Conservation (phyloP, 176 grass and related monocot species). For the Carex cristatella region DNA sequence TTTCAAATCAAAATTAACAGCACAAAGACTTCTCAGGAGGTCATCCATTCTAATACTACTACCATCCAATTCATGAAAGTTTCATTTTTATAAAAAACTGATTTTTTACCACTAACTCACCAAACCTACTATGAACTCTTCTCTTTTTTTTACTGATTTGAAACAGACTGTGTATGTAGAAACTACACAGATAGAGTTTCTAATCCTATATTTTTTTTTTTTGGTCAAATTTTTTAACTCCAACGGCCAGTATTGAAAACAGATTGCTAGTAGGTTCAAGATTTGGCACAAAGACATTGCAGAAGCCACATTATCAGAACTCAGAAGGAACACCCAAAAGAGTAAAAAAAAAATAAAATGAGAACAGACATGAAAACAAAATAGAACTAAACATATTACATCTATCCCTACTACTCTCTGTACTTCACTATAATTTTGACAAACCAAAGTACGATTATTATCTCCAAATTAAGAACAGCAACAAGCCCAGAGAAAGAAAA, state of each 20-base stretch:
- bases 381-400: slow-evolving; percentile 18
- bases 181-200: no score
- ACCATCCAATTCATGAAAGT: no score
- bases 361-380: background rate
- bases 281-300: background rate
- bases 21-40: no score
- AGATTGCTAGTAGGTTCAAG: background rate
- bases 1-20: no score
- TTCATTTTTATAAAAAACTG: no score
- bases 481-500: slow-evolving; percentile 24
- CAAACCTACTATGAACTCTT: no score
- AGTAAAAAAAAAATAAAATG: background rate
- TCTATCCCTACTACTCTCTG: slow-evolving; percentile 28
- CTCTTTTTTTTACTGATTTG: no score
- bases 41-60: no score
- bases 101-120: no score
- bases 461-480: slow-evolving; percentile 48
- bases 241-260: background rate
- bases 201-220: background rate
- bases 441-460: slow-evolving; percentile 43
- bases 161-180: no score
- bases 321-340: background rate
- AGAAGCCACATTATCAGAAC: background rate
- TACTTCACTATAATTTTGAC: slow-evolving; percentile 31
- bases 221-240: background rate